Evolutionary conservation across 2,329 filamentous ascomycete genomes (phyloP), one percentile per base, ranked within the genome.

Genomic region (Thyridium curvatum): DNA sequence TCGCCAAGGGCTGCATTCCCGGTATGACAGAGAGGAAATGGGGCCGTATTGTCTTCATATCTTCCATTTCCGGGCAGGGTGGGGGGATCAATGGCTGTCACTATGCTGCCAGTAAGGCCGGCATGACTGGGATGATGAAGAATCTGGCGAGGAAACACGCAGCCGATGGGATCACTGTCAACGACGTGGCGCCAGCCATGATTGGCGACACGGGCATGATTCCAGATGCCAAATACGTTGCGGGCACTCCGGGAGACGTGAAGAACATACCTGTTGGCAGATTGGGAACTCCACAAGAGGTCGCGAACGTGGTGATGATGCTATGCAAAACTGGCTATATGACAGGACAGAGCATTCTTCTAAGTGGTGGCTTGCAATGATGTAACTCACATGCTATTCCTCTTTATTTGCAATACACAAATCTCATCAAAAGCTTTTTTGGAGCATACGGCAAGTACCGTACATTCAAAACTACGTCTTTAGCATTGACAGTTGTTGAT

Each of bases 161-260:
- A 2, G 66, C 70, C 40, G 69, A 68, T 47, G 77, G 78, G 26
- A 79, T 84, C 47, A 79, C 77, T 12, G 76, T 82, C 41, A 83
- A 84, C 42, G 78, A 82, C 45, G 75, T 84, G n/a, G 76, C 77
- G 3, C 79, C 79, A 1, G 79, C 79, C 3, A 82, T 84, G 77
- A 82, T 84, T 46, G 78, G 77, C 4, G 71, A 74, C 16, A 79
- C 74, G 3, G 74, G 74, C 1, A 76, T 82, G 76, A 77, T 82
- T 32, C 74, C 75, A 2, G 67, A 75, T 43, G 71, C 71, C 31
- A 68, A 74, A 44, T 54, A 52, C 12, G 58, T 71, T 13, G 59
- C 60, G 47, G 69, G 71, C 15, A 74, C 73, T 37, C 69, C 77
- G 1, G 77, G 77, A 0, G 72, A 80, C 46, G 73, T 77, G 17